These are phyloP conservation scores for Aspergillus bertholletiae DNA, from an alignment of 495 filamentous ascomycete species.

Conservation along the genomic window DNA sequence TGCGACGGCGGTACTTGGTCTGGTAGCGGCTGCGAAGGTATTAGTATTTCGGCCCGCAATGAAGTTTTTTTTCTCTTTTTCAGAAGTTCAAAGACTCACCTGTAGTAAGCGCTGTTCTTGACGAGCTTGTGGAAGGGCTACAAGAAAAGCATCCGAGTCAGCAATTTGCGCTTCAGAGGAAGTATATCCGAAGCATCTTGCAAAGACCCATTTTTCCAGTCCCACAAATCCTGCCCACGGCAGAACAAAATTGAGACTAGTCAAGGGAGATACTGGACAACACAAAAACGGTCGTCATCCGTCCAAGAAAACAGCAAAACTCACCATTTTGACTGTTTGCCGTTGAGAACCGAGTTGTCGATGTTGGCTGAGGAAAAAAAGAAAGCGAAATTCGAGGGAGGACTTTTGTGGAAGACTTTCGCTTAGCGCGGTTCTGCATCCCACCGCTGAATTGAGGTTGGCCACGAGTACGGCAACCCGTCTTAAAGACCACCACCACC, in stretches of 20 bases:
- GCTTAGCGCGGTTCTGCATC: constrained; percentile 46
- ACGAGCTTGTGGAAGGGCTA: constrained; percentile 92
- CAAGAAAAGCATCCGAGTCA: constrained; percentile 69
- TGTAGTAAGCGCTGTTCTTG: constrained; percentile 98
- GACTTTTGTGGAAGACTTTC: constrained; percentile 43
- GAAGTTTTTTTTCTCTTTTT: neutral
- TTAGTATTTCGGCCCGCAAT: constrained; percentile 17
- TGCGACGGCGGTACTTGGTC: constrained; percentile 98
- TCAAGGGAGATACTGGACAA: neutral
- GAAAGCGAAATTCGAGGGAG: constrained; percentile 30
- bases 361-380: constrained; percentile 28
- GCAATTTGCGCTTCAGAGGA: constrained; percentile 97
- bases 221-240: constrained; percentile 3
- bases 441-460: constrained; percentile 36
- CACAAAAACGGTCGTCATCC: constrained; percentile 20
- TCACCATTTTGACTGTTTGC: constrained; percentile 50
- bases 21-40: constrained; percentile 78
- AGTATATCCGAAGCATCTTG: constrained; percentile 91
- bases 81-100: constrained; percentile 52
- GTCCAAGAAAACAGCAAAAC: constrained; percentile 24
- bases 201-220: constrained; percentile 62
- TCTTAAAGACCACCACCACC: neutral
- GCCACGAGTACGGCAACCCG: constrained; percentile 30
- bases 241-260: constrained; percentile 10
- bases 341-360: constrained; percentile 33